These are phyloP conservation scores for Brassica juncea DNA, from an alignment of 345 rosid species.

Conservation along the genomic window DNA sequence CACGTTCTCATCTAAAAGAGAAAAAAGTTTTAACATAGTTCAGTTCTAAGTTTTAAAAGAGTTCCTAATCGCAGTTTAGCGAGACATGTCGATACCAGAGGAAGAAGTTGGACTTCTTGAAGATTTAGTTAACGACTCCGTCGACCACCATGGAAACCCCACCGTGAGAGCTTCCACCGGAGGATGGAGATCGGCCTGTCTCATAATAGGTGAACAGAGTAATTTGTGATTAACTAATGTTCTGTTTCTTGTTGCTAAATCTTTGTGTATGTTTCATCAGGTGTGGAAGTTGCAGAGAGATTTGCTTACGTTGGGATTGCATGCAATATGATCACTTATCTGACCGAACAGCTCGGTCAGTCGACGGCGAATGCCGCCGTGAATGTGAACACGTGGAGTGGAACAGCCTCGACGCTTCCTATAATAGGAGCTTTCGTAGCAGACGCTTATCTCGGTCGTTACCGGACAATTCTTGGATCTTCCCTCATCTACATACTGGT, in stretches of 20 bases:
- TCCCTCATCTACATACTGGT: constrained; percentile 11
- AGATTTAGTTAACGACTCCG: constrained; percentile 4
- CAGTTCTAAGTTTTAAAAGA: background rate
- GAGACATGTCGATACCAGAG: background rate
- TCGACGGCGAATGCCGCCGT: constrained; percentile 14
- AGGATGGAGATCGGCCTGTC: background rate
- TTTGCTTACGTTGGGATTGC: constrained; percentile 17
- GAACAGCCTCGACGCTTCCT: constrained; percentile 20
- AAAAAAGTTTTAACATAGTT: no score
- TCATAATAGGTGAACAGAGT: constrained; percentile 7
- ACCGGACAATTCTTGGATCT: constrained; percentile 19
- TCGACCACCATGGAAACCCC: background rate
- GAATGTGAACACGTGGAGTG: constrained; percentile 7
- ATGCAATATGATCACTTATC: constrained; percentile 9
- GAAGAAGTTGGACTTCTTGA: constrained; percentile 6
- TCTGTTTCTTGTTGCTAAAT: background rate
- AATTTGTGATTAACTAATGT: background rate
- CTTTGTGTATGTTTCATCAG: constrained; percentile 1
- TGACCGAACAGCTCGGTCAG: constrained; percentile 11
- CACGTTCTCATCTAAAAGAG: no score
- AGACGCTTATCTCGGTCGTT: constrained; percentile 20
- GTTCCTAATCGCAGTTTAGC: background rate
- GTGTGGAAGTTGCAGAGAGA: constrained; percentile 14
- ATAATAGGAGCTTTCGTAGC: constrained; percentile 13
- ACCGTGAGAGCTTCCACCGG: constrained; percentile 7